A percentile compares a stretch with the other conserved stretches of the same genome.
Conservation (phyloP, 2,329 filamentous ascomycete genomes). For the Penicillium digitatum region DNA sequence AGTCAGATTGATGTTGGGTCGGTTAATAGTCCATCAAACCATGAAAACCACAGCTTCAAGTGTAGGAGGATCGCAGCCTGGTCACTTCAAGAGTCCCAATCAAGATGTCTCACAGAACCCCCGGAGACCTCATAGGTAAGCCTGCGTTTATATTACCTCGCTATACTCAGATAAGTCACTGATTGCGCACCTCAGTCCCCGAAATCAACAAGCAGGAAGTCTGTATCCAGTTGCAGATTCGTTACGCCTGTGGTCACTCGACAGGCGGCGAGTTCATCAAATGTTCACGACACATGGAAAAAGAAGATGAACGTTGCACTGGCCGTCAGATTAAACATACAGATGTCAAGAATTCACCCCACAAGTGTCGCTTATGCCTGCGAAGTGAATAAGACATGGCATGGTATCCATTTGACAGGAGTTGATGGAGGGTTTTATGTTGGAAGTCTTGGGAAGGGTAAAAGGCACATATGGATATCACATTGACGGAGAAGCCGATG, state of each 20-base stretch:
- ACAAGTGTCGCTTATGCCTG: slow-evolving; percentile 15
- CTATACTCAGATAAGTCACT: neutral
- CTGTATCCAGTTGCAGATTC: slow-evolving; percentile 14
- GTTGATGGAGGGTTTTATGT: neutral
- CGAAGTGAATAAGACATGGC: slow-evolving; percentile 4
- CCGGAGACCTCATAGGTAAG: neutral
- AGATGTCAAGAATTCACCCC: slow-evolving; percentile 10
- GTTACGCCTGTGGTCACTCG: slow-evolving; percentile 17
- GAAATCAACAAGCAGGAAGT: neutral
- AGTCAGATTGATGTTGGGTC: neutral
- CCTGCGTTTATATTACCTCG: neutral
- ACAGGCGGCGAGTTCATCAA: slow-evolving; percentile 18
- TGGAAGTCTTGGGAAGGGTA: neutral
- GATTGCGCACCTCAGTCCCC: neutral
- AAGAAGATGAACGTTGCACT: slow-evolving; percentile 15
- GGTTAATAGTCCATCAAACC: neutral
- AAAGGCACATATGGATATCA: neutral
- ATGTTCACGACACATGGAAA: slow-evolving; percentile 9
- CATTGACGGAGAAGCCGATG: neutral
- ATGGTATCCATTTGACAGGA: neutral
- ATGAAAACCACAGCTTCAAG: neutral
- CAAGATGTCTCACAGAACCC: neutral
- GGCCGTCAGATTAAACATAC: slow-evolving; percentile 6
- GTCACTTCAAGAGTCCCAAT: neutral
- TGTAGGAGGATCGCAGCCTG: neutral